Base-by-base conservation (phyloP, 441 rosid genomes). In the Macaranga tanarius region DNA sequence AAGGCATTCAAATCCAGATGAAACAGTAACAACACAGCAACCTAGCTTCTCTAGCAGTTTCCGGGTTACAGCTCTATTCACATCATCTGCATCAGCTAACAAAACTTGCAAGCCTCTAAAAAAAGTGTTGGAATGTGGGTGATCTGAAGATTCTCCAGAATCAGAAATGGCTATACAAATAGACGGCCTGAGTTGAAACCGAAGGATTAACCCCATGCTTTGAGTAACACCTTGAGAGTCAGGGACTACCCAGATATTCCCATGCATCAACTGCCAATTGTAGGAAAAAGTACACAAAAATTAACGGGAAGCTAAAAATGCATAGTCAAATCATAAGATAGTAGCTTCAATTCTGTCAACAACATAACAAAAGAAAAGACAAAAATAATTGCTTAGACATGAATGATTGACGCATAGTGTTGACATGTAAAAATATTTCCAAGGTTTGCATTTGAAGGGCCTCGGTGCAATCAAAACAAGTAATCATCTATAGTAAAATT, bases 11-110 rank as follows among this genome's bases (percentile, higher is more conserved):
- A 82, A 83, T 52, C 95, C 99, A 13, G 98, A 87, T 26, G 92
- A 77, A 50, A 89, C 92, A 0, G 86, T 77, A 69, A 86, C 75
- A 34, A 92, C 97, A 25, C 10, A 73, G 82, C 96, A 95, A 22
- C 99, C 98, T 2, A 95, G 84, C 82, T 87, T 95, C 78, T 90
- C 92, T 16, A 95, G 90, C 48, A 89, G 87, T 80, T 87, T 91
- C 74, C 86, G 79, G 0, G 95, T 91, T 77, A 95, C 97, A 2
- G 87, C 89, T 34, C 93, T 78, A 84, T 90, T 92, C 28, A 82
- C 71, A 59, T 89, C 91, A 58, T 92, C 95, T 17, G 87, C 79
- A 68, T 95, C 98, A 1, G 88, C 93, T n/a, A 95, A 78, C 67
- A 95, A 67, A 55, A 95, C 88, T 75, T 88, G 97, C 79, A 91